Conservation (phyloP, 331 rosid genomes). For the Erythrophleum ivorense region DNA sequence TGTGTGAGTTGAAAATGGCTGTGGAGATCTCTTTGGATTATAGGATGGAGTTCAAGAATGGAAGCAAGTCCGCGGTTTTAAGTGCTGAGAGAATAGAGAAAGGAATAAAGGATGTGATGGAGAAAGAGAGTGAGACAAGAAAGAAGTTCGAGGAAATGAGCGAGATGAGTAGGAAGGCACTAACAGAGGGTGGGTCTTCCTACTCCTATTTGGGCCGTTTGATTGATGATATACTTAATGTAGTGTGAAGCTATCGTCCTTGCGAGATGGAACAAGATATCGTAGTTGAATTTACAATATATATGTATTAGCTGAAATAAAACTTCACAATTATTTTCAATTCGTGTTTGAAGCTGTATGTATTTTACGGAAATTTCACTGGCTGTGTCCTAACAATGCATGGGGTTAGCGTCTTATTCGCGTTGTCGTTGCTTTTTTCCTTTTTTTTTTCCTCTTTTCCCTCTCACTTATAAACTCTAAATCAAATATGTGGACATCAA, state of each 20-base stretch:
- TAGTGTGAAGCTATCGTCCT: not conserved
- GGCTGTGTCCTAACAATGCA: too few relatives aligned
- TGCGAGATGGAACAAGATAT: not conserved
- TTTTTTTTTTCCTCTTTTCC: too few relatives aligned
- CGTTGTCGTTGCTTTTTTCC: too few relatives aligned
- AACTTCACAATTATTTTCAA: too few relatives aligned
- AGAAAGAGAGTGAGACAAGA: slow-evolving; percentile 40
- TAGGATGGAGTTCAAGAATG: not conserved
- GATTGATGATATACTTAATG: slow-evolving; percentile 3
- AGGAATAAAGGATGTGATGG: slow-evolving; percentile 48
- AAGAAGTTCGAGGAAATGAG: slow-evolving; percentile 50
- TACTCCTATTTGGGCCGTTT: slow-evolving; percentile 40
- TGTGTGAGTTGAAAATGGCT: slow-evolving; percentile 52
- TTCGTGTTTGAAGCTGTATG: too few relatives aligned
- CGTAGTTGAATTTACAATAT: too few relatives aligned
- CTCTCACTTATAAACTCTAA: too few relatives aligned
- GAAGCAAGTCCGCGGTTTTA: not conserved
- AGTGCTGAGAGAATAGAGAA: slow-evolving; percentile 44
- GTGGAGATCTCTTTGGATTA: slow-evolving; percentile 53
- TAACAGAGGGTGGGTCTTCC: slow-evolving; percentile 55
- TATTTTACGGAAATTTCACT: too few relatives aligned
- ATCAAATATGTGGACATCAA: too few relatives aligned
- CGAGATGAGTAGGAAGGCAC: slow-evolving; percentile 37
- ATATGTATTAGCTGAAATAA: too few relatives aligned
- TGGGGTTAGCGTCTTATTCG: too few relatives aligned